phyloP scores from a whole-genome alignment of 169 alveolate species.

The Eimeria tenella region DNA sequence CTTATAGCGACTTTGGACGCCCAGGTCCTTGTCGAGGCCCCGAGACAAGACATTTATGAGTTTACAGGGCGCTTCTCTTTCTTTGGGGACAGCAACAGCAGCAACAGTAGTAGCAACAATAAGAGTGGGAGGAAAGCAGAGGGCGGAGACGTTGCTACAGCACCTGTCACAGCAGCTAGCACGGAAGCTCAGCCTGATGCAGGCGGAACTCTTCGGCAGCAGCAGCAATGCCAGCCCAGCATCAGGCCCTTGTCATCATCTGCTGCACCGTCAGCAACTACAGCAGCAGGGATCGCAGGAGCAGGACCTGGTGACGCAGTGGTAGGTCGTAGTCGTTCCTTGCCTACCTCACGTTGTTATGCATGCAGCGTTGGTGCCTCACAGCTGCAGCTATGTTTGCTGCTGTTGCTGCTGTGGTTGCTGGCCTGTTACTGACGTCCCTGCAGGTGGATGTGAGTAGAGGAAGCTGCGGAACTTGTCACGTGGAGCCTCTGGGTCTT shows the following conservation, averaged over 20 bases:
- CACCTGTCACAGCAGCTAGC: neutral
- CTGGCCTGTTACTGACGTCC: too few relatives aligned
- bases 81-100: neutral
- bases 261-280: neutral
- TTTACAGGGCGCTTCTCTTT: constrained; percentile 60
- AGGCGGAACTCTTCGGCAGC: neutral
- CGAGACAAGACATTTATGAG: constrained; percentile 68
- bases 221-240: neutral
- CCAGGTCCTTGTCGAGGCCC: constrained; percentile 21
- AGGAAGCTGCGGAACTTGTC: neutral
- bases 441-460: constrained; percentile 52
- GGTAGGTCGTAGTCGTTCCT: neutral
- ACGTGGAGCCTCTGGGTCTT: constrained; percentile 86
- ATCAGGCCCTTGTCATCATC: neutral
- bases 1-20: neutral
- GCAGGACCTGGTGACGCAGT: neutral
- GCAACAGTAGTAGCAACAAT: neutral
- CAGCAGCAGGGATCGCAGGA: neutral
- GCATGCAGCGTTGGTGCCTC: neutral
- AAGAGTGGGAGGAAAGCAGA: neutral
- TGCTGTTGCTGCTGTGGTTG: neutral
- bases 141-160: neutral
- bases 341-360: neutral
- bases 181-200: neutral
- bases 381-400: neutral